These are phyloP conservation scores for Marasmius fiardii DNA, from an alignment of 1,284 basidiomycete genomes.

Conservation along the genomic window DNA sequence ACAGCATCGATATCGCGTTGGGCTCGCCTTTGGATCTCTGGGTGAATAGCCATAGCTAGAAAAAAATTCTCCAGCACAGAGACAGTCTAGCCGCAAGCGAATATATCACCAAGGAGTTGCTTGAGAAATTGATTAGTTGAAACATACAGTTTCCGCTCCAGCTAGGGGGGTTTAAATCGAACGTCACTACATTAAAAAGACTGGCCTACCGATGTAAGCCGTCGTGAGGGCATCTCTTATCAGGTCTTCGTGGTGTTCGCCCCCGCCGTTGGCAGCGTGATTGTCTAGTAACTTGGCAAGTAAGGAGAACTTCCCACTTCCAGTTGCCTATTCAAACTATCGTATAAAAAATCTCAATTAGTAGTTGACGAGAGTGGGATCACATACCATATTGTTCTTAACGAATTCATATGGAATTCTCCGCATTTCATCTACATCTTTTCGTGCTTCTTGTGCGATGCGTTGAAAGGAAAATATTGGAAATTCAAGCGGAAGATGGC, in stretches of 20 bases:
- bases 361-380: neutral
- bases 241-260: neutral
- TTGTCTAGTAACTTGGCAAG: neutral
- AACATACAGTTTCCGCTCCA: too few species aligned
- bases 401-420: neutral
- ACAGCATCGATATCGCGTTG: too few species aligned
- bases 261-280: neutral
- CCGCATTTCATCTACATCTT: neutral
- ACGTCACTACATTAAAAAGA: too few species aligned
- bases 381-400: neutral
- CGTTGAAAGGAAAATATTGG: conserved; percentile 6
- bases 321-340: neutral
- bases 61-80: too few species aligned
- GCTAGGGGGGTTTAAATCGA: too few species aligned
- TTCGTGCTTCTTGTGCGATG: neutral
- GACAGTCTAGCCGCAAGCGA: too few species aligned
- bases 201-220: too few species aligned
- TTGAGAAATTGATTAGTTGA: too few species aligned
- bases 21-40: too few species aligned
- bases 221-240: neutral
- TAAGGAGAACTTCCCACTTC: neutral
- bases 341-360: neutral
- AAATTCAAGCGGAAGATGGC: conserved; percentile 14
- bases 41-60: too few species aligned
- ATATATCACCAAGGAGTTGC: too few species aligned